phyloP scores from a whole-genome alignment of 768 basidiomycete genomes.

The Tubosaeta sp. region DNA sequence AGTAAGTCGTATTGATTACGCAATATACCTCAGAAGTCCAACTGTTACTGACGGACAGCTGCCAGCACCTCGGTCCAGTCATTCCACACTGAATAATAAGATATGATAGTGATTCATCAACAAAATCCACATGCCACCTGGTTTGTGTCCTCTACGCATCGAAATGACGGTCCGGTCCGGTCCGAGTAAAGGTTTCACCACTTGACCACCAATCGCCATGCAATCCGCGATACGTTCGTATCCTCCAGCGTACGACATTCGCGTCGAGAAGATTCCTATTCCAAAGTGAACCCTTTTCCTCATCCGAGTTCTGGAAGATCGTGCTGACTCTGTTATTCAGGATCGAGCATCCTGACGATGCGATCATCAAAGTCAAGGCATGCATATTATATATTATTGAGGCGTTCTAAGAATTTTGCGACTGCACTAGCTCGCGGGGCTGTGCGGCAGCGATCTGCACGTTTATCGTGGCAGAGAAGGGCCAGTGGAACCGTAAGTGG shows the following conservation, averaged over 20 bases:
- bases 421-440: constrained; percentile 49
- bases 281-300: constrained; percentile 42
- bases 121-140: no score
- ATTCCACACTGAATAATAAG: no score
- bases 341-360: constrained; percentile 71
- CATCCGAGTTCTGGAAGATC: not conserved
- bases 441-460: constrained; percentile 76
- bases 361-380: constrained; percentile 70
- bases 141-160: no score
- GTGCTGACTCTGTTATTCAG: constrained; percentile 30
- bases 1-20: no score
- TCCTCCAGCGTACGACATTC: constrained; percentile 65
- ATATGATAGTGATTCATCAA: no score
- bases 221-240: constrained; percentile 49
- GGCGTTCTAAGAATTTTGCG: not conserved
- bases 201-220: constrained; percentile 1
- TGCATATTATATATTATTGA: constrained; percentile 7
- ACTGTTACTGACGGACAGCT: no score
- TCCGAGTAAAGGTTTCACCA: not conserved
- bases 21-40: no score
- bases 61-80: no score
- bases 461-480: constrained; percentile 63
- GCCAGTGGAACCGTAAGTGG: constrained; percentile 48
- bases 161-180: no score
- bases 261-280: constrained; percentile 58